These are phyloP conservation scores for Oryza glumipatula DNA, from an alignment of 176 grass and related monocot genomes.

Conservation along the genomic window DNA sequence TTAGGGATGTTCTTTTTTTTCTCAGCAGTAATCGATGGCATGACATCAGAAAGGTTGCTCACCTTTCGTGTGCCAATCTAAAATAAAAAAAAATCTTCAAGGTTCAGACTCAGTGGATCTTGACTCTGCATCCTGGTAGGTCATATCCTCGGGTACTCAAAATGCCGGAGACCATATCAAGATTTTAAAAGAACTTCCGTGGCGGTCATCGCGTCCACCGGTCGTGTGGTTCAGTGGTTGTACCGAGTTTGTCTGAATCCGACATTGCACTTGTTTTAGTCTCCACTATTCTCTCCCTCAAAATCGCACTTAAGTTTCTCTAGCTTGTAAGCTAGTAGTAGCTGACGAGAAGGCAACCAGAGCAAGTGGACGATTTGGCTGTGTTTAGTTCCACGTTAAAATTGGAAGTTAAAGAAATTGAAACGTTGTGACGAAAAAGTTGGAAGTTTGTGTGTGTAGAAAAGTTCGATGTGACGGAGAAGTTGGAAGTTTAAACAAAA, in stretches of 20 bases:
- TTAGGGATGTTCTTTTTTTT: background rate
- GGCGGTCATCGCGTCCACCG: background rate
- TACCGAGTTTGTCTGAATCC: slow-evolving; percentile 6
- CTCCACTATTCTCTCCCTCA: background rate
- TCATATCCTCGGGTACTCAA: background rate
- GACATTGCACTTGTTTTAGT: background rate
- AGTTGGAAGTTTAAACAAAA: too few species aligned
- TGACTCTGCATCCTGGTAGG: background rate
- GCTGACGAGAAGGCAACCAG: background rate
- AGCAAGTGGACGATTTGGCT: background rate
- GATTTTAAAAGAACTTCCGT: background rate
- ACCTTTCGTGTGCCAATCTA: background rate
- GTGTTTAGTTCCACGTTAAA: too few species aligned
- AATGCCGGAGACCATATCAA: slow-evolving; percentile 9
- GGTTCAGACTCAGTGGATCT: background rate
- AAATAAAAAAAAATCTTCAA: background rate
- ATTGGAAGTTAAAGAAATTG: too few species aligned
- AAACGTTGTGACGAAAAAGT: too few species aligned
- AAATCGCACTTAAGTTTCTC: too few species aligned
- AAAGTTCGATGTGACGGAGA: too few species aligned
- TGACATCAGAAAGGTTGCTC: slow-evolving; percentile 19
- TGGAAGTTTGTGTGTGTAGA: too few species aligned
- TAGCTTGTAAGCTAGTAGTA: background rate
- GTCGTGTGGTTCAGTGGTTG: background rate
- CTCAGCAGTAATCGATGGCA: background rate